phyloP scores from a whole-genome alignment of 2,329 filamentous ascomycete genomes.

The Hypoxylon sp. region DNA sequence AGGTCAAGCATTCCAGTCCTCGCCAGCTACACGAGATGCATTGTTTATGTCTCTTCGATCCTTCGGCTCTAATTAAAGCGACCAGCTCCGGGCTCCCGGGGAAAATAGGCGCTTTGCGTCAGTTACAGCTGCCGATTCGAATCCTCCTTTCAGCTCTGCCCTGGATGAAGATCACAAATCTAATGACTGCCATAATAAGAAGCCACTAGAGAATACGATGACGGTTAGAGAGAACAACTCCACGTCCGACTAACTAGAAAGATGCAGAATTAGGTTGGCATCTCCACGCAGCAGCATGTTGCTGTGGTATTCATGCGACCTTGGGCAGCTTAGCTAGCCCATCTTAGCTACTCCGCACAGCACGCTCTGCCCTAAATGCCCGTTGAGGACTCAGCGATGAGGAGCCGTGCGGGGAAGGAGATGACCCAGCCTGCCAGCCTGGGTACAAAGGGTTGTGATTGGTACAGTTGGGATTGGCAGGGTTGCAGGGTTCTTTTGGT shows the following conservation, averaged over 20 bases:
- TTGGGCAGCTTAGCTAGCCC: conserved; percentile 3
- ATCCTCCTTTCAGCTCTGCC: conserved; percentile 30
- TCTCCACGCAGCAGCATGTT: conserved; percentile 10
- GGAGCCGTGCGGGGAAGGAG: conserved; percentile 31
- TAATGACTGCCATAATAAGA: conserved; percentile 1
- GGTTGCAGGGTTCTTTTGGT: neutral
- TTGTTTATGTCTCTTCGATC: conserved; percentile 30
- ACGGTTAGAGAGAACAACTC: neutral
- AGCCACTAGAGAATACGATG: neutral
- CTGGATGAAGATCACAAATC: conserved; percentile 11
- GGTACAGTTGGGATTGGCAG: neutral
- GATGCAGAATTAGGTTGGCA: conserved; percentile 5
- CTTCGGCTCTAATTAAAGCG: conserved; percentile 33
- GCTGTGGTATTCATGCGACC: conserved; percentile 15
- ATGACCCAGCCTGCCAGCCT: neutral
- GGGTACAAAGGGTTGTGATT: neutral
- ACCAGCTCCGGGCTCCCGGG: conserved; percentile 19
- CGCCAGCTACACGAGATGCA: conserved; percentile 8
- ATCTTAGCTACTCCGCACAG: conserved; percentile 38
- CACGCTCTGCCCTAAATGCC: neutral
- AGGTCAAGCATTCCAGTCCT: conserved; percentile 8
- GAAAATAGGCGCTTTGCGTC: conserved; percentile 18
- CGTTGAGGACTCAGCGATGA: conserved; percentile 1
- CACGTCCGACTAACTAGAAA: neutral
- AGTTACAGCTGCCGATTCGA: conserved; percentile 20